Evolutionary conservation across 2,329 filamentous ascomycete genomes (phyloP), one percentile per base, ranked within the genome.

Genomic region (Sarocladium brachiariae): DNA sequence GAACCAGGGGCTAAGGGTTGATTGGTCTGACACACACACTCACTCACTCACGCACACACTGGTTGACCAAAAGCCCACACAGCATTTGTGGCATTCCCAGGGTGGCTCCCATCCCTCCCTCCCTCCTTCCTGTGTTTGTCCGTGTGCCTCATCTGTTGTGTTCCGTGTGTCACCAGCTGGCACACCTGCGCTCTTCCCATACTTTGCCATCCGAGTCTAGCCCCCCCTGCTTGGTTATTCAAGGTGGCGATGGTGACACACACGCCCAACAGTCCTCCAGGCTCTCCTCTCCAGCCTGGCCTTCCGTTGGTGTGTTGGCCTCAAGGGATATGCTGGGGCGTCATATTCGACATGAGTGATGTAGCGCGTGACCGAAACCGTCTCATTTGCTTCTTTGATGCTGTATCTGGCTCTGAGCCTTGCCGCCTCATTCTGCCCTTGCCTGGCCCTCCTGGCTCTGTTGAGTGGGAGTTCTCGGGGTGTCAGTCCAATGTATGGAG

Each of bases 21-120:
- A 67, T 70, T 63, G 67, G 27, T 73, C 71, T 75, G 71, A 75
- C 72, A 73, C 72, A 73, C 8, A 14, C 9, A 18, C 7, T 49
- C 8, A n/a, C n/a, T n/a, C n/a, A n/a, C 71, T 75, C 71, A 75
- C 72, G 73, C 72, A 73, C 8, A 14, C 9, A 18, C 7, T 49
- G 13, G 46, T n/a, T 16, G 31, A 49, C 18, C 18, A 18, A 23
- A 6, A n/a, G 27, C 5, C 46, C 46, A 31, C n/a, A n/a, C 46
- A 30, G 37, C 46, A 49, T 23, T 30, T 49, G 46, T 49, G 46
- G 43, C 43, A 47, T 47, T 25, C 43, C n/a, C n/a, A n/a, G n/a
- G n/a, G n/a, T n/a, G n/a, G n/a, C n/a, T n/a, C n/a, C n/a, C n/a
- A n/a, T 47, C 18, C 27, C 5, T 47, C 14, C 31, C 43, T 43